phyloP scores from a whole-genome alignment of 805 yeast genomes.

The Myxozyma neglecta region DNA sequence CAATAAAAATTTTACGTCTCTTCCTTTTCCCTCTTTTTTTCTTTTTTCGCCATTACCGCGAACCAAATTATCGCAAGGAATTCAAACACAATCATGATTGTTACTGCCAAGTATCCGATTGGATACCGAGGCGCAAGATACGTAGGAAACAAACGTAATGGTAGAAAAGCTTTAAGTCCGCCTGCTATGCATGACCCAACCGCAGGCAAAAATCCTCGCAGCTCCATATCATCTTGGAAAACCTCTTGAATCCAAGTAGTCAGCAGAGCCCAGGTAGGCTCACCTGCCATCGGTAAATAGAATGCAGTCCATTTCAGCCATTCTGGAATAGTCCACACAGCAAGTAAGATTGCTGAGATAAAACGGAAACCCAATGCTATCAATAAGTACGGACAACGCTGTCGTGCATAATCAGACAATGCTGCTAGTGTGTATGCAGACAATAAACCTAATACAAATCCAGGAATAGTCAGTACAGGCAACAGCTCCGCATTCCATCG shows the following conservation, averaged over 20 bases:
- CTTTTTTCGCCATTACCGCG: conserved; percentile 15
- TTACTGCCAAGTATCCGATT: conserved; percentile 15
- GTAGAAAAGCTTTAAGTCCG: conserved; percentile 17
- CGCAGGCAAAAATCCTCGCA: conserved; percentile 31
- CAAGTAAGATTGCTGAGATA: conserved; percentile 7
- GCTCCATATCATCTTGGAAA: conserved; percentile 24
- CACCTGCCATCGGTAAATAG: conserved; percentile 18
- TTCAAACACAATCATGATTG: conserved; percentile 12
- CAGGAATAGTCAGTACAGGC: conserved; percentile 41
- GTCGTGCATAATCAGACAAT: conserved; percentile 38
- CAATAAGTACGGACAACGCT: conserved; percentile 36
- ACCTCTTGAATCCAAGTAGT: conserved; percentile 23
- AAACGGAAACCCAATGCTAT: conserved; percentile 17
- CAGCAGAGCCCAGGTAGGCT: conserved; percentile 16
- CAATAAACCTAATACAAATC: conserved; percentile 38
- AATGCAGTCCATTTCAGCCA: conserved; percentile 17
- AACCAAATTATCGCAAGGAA: conserved; percentile 13
- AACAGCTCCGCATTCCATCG: conserved; percentile 35
- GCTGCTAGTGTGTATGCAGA: conserved; percentile 36
- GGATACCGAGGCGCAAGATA: conserved; percentile 23
- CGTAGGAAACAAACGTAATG: conserved; percentile 24
- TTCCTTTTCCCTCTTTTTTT: not conserved
- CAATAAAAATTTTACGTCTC: not conserved
- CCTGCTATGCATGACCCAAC: conserved; percentile 12
- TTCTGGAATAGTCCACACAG: conserved; percentile 22